Conservation (phyloP, 2,329 filamentous ascomycete genomes). For the Penicillium hesseltinei region DNA sequence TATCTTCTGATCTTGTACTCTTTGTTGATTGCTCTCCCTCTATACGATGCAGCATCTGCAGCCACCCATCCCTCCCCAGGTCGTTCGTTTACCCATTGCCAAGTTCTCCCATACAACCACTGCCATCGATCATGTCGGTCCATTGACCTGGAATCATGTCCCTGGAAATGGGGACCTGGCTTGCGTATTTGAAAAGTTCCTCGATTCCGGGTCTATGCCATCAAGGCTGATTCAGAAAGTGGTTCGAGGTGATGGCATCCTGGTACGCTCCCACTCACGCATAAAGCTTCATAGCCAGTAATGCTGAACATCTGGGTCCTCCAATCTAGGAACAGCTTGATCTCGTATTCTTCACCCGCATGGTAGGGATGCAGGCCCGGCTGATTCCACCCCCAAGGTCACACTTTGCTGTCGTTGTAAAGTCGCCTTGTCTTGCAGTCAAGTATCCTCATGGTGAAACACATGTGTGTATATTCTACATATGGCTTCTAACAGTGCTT, state of each 20-base stretch:
- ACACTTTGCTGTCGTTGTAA: conserved; percentile 43
- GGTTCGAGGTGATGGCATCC: conserved; percentile 31
- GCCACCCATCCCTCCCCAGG: conserved; percentile 10
- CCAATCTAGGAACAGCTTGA: conserved; percentile 43
- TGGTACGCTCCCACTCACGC: conserved; percentile 32
- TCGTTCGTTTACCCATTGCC: conserved; percentile 31
- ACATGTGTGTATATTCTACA: conserved; percentile 26
- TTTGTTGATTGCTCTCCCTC: not conserved
- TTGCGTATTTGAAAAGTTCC: conserved; percentile 36
- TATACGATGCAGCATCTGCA: conserved; percentile 1
- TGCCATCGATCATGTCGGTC: conserved; percentile 35
- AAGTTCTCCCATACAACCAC: conserved; percentile 49
- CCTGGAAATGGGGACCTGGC: conserved; percentile 37
- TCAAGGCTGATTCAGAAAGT: conserved; percentile 35
- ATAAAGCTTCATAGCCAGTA: not conserved
- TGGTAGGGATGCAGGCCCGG: conserved; percentile 19
- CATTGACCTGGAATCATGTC: conserved; percentile 47
- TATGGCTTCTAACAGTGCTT: not conserved
- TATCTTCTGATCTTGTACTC: not conserved
- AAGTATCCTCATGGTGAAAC: conserved; percentile 40
- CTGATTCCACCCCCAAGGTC: conserved; percentile 26
- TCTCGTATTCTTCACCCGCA: conserved; percentile 33
- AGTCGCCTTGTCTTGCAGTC: conserved; percentile 46
- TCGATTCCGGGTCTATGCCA: conserved; percentile 3
- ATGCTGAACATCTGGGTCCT: not conserved